phyloP scores from a whole-genome alignment of 345 rosid genomes.

The Punica granatum region DNA sequence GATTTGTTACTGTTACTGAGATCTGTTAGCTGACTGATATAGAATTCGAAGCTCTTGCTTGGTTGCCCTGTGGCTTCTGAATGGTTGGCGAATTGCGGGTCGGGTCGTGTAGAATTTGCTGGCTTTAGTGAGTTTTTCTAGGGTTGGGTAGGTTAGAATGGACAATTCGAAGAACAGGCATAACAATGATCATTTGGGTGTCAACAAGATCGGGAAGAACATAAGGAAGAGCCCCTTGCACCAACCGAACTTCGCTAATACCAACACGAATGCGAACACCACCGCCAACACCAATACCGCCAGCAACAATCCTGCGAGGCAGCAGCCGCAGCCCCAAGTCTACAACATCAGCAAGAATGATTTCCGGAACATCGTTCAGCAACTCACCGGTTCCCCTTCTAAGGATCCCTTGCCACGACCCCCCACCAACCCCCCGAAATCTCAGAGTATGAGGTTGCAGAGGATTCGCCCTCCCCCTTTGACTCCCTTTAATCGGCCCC shows the following conservation, averaged over 20 bases:
- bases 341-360: slow-evolving; percentile 93
- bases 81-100: not conserved
- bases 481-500: slow-evolving; percentile 55
- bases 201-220: slow-evolving; percentile 75
- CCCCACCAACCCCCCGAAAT: slow-evolving; percentile 58
- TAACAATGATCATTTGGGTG: slow-evolving; percentile 66
- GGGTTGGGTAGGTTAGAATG: slow-evolving; percentile 28
- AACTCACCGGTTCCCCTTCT: slow-evolving; percentile 82
- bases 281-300: slow-evolving; percentile 18
- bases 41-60: not conserved
- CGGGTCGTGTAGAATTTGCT: slow-evolving; percentile 2
- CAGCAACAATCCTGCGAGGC: slow-evolving; percentile 31
- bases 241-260: slow-evolving; percentile 52
- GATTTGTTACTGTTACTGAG: not conserved
- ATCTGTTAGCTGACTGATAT: not conserved
- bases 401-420: slow-evolving; percentile 73
- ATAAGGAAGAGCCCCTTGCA: slow-evolving; percentile 84
- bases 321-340: slow-evolving; percentile 85
- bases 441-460: slow-evolving; percentile 75
- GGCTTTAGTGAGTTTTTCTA: not conserved
- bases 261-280: slow-evolving; percentile 10
- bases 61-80: not conserved
- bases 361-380: slow-evolving; percentile 82
- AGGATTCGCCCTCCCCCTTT: slow-evolving; percentile 80
- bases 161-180: slow-evolving; percentile 69